Evolutionary conservation across 345 rosid species (phyloP).

Genomic region (Pistacia atlantica): DNA sequence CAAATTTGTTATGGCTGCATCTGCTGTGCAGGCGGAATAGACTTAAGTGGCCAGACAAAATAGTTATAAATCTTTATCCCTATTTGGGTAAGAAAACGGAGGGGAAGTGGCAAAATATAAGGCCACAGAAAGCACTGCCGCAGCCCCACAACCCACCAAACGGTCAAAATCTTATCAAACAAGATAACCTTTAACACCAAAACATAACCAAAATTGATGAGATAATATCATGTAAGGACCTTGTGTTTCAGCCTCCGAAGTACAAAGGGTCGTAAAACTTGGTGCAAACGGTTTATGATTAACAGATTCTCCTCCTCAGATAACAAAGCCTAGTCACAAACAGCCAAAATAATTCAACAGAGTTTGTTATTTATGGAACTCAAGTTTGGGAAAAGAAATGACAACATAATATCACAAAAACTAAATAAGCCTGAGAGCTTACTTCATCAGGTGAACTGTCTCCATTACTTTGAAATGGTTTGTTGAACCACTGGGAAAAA

Average conservation of each 20-base stretch:
- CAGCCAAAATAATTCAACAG: constrained; percentile 6
- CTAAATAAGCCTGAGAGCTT: constrained; percentile 29
- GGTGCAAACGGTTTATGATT: constrained; percentile 92
- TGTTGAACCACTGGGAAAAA: constrained; percentile 97
- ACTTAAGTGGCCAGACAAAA: background rate
- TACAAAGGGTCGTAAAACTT: constrained; percentile 95
- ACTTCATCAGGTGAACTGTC: constrained; percentile 88
- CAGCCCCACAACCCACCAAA: background rate
- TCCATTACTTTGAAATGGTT: constrained; percentile 87
- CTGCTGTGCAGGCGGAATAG: background rate
- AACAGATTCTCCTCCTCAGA: constrained; percentile 94
- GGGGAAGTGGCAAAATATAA: background rate
- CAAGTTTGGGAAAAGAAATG: background rate
- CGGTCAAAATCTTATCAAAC: constrained; percentile 1
- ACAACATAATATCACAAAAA: constrained; percentile 16
- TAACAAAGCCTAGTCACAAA: constrained; percentile 62
- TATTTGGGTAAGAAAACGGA: background rate
- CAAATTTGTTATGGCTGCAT: background rate
- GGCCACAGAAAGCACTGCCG: background rate
- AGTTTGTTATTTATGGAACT: background rate
- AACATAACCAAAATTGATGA: background rate
- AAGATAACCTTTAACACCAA: constrained; percentile 7
- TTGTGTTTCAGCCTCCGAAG: constrained; percentile 92
- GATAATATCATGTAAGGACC: constrained; percentile 41
- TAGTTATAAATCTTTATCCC: background rate